Base-by-base conservation (phyloP, 371 early-diverging fungal genomes). In the Mucor circinelloides region DNA sequence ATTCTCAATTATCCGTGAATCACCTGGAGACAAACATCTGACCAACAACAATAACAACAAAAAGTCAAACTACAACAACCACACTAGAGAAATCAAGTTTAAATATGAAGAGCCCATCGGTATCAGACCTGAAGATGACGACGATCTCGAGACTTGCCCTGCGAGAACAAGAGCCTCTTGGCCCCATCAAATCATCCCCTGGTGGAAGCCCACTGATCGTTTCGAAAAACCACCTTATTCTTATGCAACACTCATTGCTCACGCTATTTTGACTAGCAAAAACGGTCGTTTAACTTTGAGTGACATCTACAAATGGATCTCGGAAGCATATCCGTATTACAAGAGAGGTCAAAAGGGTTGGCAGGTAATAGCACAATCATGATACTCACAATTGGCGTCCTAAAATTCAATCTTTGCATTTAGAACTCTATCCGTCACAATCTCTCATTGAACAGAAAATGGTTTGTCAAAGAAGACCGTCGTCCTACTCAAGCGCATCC, bases 391-490 rank as follows among this genome's bases (percentile, higher is more conserved):
- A n/a, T n/a, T n/a, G n/a, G n/a, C n/a, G 5, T n/a, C 5, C 23
- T 25, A 34, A 34, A 34, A 44, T 13, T 28, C 34, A 15, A 32
- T 48, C 10, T 36, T 56, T 48, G 31, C 23, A 34, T 38, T 15
- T 76, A 97, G 90, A 99, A 99, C 79, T 98, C 98, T 2, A 96
- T 99, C 57, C 92, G 99, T 31, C 99, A 99, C 80, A 99, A 99
- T 73, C 86, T 99, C 48, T 96, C 97, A 9, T 84, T 99, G 31
- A 99, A 99, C 80, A 84, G 81, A 57, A 94, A 94, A 72, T 86
- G 91, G 67, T 99, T 99, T 75, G 85, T 93, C 66, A 91, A 95
- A 56, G 87, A 96, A 3, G 97, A 97, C 12, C 88, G 98, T 54
- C 76, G 81, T 19, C 92, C 95, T 6, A 85, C 89, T 55, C 90